Percentiles rank a stretch among this genome's conserved stretches.
Conservation (phyloP, 345 rosid genomes). For the Psidium guajava region DNA sequence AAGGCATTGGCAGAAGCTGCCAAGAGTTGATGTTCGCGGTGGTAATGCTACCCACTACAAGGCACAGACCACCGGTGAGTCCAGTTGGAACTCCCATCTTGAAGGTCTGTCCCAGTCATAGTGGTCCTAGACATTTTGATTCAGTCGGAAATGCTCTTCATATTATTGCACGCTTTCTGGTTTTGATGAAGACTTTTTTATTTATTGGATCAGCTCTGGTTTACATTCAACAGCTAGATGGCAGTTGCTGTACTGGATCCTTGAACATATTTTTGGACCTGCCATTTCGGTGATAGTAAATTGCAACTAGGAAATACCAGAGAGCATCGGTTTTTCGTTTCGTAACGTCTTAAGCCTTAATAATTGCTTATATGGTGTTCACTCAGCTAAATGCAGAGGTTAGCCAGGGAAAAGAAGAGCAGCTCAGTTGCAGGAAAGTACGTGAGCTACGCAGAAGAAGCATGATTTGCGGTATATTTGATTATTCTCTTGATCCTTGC, state of each 20-base stretch:
- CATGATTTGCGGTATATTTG: no score
- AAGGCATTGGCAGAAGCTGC: conserved; percentile 5
- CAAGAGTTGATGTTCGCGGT: neutral
- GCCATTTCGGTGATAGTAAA: neutral
- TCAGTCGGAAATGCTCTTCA: neutral
- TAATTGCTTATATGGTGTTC: neutral
- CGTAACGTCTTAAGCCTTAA: neutral
- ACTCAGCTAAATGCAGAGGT: neutral
- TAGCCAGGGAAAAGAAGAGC: no score
- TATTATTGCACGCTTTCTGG: neutral
- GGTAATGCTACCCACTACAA: neutral
- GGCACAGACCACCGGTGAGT: neutral
- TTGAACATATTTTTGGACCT: neutral
- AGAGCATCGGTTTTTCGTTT: neutral
- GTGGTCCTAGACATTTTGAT: neutral
- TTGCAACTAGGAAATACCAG: neutral
- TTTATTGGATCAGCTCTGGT: neutral
- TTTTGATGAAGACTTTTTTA: neutral
- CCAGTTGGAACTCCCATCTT: neutral
- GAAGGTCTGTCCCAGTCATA: neutral
- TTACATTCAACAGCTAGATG: neutral
- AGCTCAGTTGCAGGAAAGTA: no score
- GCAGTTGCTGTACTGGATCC: neutral
- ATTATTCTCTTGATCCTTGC: no score
- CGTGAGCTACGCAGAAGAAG: no score